phyloP scores from a whole-genome alignment of 345 rosid genomes.

The Luvunga scandens region DNA sequence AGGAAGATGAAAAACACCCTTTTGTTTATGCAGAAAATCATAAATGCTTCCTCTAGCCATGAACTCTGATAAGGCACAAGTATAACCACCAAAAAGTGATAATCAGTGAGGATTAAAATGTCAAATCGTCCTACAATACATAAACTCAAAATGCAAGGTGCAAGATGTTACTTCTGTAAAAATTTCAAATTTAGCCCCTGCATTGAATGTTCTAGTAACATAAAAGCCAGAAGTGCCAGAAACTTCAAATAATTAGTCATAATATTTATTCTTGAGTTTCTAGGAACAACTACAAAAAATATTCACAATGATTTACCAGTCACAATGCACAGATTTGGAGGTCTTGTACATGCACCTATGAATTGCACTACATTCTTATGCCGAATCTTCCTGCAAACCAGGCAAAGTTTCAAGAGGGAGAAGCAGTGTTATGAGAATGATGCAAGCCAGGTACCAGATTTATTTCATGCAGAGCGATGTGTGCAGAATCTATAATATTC shows the following conservation, averaged over 20 bases:
- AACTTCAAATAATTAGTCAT: not conserved
- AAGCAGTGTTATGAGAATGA: slow-evolving; percentile 12
- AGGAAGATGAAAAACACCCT: slow-evolving; percentile 76
- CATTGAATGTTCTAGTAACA: slow-evolving; percentile 18
- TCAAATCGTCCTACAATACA: slow-evolving; percentile 18
- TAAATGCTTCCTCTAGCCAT: slow-evolving; percentile 91
- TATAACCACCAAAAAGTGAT: slow-evolving; percentile 15
- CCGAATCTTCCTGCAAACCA: slow-evolving; percentile 71
- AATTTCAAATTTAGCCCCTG: slow-evolving; percentile 15
- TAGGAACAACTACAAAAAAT: not conserved
- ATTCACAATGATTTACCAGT: slow-evolving; percentile 53
- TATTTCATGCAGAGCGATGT: slow-evolving; percentile 1
- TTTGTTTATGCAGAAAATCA: slow-evolving; percentile 83
- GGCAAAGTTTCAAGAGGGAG: not conserved
- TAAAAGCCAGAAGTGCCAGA: slow-evolving; percentile 6
- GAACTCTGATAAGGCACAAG: slow-evolving; percentile 61
- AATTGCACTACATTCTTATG: slow-evolving; percentile 95
- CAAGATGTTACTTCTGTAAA: slow-evolving; percentile 13
- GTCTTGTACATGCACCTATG: slow-evolving; percentile 86
- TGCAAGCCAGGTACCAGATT: not conserved
- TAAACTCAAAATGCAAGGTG: slow-evolving; percentile 11
- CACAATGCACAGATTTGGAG: slow-evolving; percentile 85
- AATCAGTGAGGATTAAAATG: slow-evolving; percentile 12
- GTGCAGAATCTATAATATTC: not conserved
- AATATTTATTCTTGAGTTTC: not conserved